Conservation (phyloP, 1,284 basidiomycete species). For the Golubevia sp. region DNA sequence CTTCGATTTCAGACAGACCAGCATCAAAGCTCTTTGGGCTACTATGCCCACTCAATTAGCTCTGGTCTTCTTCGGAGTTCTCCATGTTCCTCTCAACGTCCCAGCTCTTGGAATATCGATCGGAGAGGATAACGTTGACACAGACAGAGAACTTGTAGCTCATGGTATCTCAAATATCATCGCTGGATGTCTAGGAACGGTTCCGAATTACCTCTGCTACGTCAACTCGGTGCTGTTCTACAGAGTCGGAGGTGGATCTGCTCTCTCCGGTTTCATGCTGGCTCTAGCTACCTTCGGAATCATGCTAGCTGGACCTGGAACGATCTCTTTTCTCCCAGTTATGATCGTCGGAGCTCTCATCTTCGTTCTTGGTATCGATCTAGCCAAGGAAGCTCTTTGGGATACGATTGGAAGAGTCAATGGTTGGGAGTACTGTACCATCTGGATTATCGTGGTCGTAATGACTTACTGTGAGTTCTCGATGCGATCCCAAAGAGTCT, state of each 20-base stretch:
- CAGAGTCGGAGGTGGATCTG: constrained; percentile 85
- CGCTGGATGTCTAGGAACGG: constrained; percentile 79
- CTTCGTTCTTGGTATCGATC: constrained; percentile 90
- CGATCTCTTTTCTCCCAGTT: constrained; percentile 53
- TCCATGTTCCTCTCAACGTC: constrained; percentile 75
- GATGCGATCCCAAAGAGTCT: neutral
- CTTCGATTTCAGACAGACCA: constrained; percentile 52
- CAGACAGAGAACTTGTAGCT: constrained; percentile 87
- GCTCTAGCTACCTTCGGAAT: constrained; percentile 76
- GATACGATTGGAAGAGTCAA: constrained; percentile 84
- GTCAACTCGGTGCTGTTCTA: constrained; percentile 70
- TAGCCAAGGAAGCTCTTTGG: constrained; percentile 91
- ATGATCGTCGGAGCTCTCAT: constrained; percentile 76
- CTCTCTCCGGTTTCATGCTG: constrained; percentile 83
- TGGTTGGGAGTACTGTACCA: constrained; percentile 65
- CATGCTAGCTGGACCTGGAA: constrained; percentile 77
- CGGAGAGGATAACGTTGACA: constrained; percentile 83
- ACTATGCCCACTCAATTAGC: constrained; percentile 65
- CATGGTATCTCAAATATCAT: constrained; percentile 90
- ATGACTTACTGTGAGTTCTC: constrained; percentile 71
- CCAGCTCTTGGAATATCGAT: constrained; percentile 94
- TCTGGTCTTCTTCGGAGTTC: constrained; percentile 81
- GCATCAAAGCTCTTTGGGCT: constrained; percentile 54
- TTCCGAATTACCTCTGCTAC: constrained; percentile 62
- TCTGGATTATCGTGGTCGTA: constrained; percentile 69